These are phyloP conservation scores for Lasiosphaeris hirsuta DNA, from an alignment of 495 filamentous ascomycete species.

Conservation along the genomic window DNA sequence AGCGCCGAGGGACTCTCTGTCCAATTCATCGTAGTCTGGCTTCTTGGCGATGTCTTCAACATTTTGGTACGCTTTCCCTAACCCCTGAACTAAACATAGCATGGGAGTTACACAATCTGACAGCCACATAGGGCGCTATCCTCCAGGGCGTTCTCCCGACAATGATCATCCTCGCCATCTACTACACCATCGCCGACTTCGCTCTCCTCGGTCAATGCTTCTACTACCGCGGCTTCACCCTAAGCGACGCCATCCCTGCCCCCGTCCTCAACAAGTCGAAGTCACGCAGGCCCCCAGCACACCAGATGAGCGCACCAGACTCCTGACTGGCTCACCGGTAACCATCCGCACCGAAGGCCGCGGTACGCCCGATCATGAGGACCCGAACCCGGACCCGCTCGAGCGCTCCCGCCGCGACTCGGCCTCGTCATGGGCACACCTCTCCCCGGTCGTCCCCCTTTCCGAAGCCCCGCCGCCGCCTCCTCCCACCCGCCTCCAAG, in stretches of 20 bases:
- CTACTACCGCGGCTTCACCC: slow-evolving; percentile 84
- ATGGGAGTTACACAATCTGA: not conserved
- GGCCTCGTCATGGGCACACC: slow-evolving; percentile 51
- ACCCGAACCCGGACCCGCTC: too few species aligned
- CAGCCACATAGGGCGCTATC: slow-evolving; percentile 57
- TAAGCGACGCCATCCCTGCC: slow-evolving; percentile 50
- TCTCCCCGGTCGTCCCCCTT: slow-evolving; percentile 78
- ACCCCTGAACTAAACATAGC: not conserved
- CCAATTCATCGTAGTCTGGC: slow-evolving; percentile 86
- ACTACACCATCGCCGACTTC: slow-evolving; percentile 92
- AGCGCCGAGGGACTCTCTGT: slow-evolving; percentile 89
- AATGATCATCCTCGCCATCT: slow-evolving; percentile 91
- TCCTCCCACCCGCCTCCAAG: slow-evolving; percentile 50
- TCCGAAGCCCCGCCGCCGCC: slow-evolving; percentile 39
- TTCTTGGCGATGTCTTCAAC: slow-evolving; percentile 94
- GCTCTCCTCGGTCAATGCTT: slow-evolving; percentile 86
- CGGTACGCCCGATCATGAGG: not conserved
- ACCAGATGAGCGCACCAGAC: slow-evolving; percentile 40
- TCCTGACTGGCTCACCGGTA: slow-evolving; percentile 22
- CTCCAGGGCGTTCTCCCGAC: slow-evolving; percentile 93
- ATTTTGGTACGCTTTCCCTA: slow-evolving; percentile 50
- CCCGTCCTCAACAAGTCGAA: slow-evolving; percentile 22
- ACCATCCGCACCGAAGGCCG: not conserved
- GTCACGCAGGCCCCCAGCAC: slow-evolving; percentile 1
- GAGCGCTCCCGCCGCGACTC: slow-evolving; percentile 16